These are phyloP conservation scores for Termitomyces bulborhizus DNA, from an alignment of 768 basidiomycete genomes.

Conservation along the genomic window DNA sequence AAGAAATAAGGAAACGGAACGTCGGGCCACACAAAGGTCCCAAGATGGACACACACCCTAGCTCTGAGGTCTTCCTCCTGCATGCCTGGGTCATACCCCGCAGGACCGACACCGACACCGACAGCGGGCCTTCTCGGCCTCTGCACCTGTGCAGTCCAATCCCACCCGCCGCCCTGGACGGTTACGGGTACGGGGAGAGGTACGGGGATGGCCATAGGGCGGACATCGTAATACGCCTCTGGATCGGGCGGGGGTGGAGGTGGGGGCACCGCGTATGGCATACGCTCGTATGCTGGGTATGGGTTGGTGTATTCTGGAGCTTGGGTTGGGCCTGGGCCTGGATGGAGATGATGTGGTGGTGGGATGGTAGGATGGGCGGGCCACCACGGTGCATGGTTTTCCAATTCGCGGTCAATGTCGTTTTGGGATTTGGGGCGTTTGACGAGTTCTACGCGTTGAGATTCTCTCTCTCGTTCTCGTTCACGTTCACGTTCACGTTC, in stretches of 20 bases:
- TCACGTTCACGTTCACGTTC: conserved; percentile 4
- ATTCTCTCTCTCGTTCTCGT: conserved; percentile 1
- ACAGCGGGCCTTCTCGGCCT: background rate
- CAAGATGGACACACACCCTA: conserved; percentile 34
- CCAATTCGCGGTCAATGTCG: background rate
- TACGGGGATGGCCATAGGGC: background rate
- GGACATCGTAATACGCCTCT: background rate
- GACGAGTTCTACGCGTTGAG: background rate
- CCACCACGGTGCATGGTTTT: background rate
- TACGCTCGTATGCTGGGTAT: background rate
- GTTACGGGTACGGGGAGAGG: no score
- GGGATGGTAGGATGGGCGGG: background rate
- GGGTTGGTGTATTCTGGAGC: background rate
- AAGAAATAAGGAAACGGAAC: conserved; percentile 56
- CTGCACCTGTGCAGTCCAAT: background rate
- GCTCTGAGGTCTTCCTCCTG: conserved; percentile 19
- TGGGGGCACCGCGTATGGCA: background rate
- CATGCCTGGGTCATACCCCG: no score
- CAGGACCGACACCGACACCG: no score
- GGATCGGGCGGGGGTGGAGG: background rate
- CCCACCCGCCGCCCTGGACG: background rate
- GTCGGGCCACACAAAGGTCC: conserved; percentile 52
- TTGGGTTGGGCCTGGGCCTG: background rate
- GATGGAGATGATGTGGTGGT: background rate
- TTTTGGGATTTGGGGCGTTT: background rate